A percentile compares a stretch with the other conserved stretches of the same genome.
Conservation (phyloP, 2,329 filamentous ascomycete species). For the Diaporthe caulivora region DNA sequence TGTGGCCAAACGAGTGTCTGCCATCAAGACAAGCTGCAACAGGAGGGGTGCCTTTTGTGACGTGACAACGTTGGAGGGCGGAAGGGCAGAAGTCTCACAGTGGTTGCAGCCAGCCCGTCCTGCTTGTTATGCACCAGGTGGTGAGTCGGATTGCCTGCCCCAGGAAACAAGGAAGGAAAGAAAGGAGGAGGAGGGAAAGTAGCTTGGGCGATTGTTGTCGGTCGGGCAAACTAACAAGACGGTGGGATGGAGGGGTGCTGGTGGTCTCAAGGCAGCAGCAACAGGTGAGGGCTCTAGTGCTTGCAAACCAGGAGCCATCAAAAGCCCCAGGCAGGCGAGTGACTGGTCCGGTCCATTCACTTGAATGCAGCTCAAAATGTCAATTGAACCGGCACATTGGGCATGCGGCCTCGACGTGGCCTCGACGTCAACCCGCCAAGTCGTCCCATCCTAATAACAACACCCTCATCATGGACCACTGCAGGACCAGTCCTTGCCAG, state of each 20-base stretch:
- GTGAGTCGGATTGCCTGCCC: neutral
- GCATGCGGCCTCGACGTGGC: neutral
- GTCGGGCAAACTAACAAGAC: neutral
- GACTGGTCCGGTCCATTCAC: slow-evolving; percentile 22
- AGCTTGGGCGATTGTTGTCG: neutral
- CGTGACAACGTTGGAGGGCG: too few relatives aligned
- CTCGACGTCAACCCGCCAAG: too few relatives aligned
- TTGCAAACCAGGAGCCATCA: neutral
- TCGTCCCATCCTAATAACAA: too few relatives aligned
- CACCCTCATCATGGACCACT: neutral
- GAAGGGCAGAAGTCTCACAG: neutral
- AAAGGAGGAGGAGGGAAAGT: neutral
- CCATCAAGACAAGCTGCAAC: neutral
- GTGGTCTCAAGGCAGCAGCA: slow-evolving; percentile 19
- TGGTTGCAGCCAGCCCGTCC: neutral
- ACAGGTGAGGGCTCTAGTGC: neutral
- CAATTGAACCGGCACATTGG: neutral
- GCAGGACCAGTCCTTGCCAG: neutral
- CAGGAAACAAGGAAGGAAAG: neutral
- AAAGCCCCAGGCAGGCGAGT: neutral
- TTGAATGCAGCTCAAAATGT: neutral
- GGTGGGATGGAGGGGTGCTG: neutral
- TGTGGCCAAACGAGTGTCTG: neutral
- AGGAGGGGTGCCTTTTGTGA: neutral
- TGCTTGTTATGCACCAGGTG: neutral